Evolutionary conservation across 345 rosid species (phyloP).

Genomic region (Citrus maxima): DNA sequence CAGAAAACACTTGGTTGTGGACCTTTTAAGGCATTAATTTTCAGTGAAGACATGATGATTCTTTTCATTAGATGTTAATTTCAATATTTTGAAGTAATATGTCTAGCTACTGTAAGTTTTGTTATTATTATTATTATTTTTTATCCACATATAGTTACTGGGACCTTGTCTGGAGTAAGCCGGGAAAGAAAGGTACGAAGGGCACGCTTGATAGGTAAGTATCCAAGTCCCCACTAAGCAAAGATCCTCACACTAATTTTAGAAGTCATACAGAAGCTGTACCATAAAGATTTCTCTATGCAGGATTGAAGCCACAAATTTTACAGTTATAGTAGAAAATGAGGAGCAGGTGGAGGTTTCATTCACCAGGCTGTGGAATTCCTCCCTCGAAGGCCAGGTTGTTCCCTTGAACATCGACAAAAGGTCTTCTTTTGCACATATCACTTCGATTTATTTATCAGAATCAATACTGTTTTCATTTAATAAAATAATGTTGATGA

Average conservation of each 20-base stretch:
- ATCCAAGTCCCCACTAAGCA: background rate
- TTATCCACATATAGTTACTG: conserved; percentile 47
- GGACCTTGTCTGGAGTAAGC: conserved; percentile 69
- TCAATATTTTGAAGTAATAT: background rate
- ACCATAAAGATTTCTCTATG: background rate
- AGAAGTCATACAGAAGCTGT: background rate
- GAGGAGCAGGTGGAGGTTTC: conserved; percentile 59
- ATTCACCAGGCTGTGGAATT: conserved; percentile 54
- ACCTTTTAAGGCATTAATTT: background rate
- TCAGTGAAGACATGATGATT: background rate
- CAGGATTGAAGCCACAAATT: conserved; percentile 39
- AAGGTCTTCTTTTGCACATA: conserved; percentile 27
- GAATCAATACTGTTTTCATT: background rate
- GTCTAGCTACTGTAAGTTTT: background rate
- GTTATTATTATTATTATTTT: too few species aligned
- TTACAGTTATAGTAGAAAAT: conserved; percentile 44
- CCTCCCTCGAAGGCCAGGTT: conserved; percentile 38
- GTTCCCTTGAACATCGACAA: conserved; percentile 67
- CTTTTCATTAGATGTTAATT: too few species aligned
- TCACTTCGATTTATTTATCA: background rate
- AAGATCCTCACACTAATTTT: background rate
- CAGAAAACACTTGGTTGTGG: background rate
- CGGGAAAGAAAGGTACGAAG: conserved; percentile 40
- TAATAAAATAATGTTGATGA: background rate
- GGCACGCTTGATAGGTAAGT: conserved; percentile 50